Conservation (phyloP, 108 stramenopile genomes). For the Heterococcus sp. region DNA sequence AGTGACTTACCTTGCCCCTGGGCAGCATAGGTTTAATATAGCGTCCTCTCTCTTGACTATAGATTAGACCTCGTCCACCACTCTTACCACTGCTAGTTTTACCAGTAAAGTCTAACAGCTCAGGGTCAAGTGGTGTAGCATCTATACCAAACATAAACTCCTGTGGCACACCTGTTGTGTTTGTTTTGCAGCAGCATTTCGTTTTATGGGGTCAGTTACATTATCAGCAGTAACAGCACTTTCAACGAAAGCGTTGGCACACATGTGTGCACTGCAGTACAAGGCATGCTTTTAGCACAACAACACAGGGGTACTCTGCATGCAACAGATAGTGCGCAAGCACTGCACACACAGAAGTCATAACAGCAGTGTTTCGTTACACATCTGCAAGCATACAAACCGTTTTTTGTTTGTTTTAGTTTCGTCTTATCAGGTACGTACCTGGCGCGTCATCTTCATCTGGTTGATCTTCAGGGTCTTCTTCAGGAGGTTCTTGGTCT, state of each 20-base stretch:
- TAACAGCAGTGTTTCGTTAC: too few relatives aligned
- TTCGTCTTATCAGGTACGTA: too few relatives aligned
- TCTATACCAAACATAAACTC: constrained; percentile 98
- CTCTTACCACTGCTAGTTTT: constrained; percentile 80
- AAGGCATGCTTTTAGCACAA: too few relatives aligned
- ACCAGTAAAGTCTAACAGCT: constrained; percentile 78
- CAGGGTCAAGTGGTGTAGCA: constrained; percentile 86
- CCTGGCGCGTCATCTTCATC: constrained; percentile 61
- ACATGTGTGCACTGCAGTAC: too few relatives aligned
- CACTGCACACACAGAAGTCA: too few relatives aligned
- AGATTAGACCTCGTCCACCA: constrained; percentile 89
- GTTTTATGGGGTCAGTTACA: constrained; percentile 75
- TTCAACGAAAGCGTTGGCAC: too few relatives aligned
- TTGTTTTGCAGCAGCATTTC: neutral
- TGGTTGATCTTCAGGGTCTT: constrained; percentile 69
- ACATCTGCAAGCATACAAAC: too few relatives aligned
- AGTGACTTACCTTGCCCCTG: constrained; percentile 73
- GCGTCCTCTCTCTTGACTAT: constrained; percentile 90
- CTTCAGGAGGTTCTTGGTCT: constrained; percentile 68
- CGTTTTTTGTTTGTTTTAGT: too few relatives aligned
- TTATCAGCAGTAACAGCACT: neutral
- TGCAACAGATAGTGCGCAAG: too few relatives aligned
- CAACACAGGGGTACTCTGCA: too few relatives aligned
- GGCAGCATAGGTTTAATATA: constrained; percentile 95
- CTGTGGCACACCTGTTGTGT: constrained; percentile 65